Base-by-base conservation (phyloP, 257 asterid genomes). In the Parsonsia alboflavescens region DNA sequence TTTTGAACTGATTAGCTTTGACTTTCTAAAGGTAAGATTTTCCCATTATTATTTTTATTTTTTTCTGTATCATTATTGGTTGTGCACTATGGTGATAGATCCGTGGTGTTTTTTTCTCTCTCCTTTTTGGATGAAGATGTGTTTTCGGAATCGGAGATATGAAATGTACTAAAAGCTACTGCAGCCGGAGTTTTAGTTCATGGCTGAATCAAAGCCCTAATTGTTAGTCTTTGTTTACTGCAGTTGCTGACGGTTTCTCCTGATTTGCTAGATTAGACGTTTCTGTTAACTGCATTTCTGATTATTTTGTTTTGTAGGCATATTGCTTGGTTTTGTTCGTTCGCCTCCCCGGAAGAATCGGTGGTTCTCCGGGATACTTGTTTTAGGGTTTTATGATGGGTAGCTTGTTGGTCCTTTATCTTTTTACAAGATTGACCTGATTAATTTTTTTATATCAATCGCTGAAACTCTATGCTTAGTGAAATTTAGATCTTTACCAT, bases 331-430 rank as follows among this genome's bases (percentile, higher is more conserved):
- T 41, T 74, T 10, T 52, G 57, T 72, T 66, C 54, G 21, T 59
- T 19, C 11, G 28, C 30, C 39, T 72, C 73, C 77, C 53, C 68
- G 62, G 75, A 16, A 24, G 50, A 57, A 46, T 21, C 16, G 49
- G 72, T 64, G 42, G 58, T 54, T 72, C 74, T 68, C 33, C 52
- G 59, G 52, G 82, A 58, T 62, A 73, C 80, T 56, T 63, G 70
- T 59, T 78, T 62, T 77, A 58, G 73, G 73, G 74, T 50, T 78
- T 58, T 73, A 16, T 68, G 54, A 19, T 56, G 73, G 62, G 39
- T 62, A 71, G 73, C 30, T 72, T 56, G 45, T 17, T 30, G 15
- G 8, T 36, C 44, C 21, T 72, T 7, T 48, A 36, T 30, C 6
- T 61, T 41, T 58, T 17, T 67, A 10, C 52, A 21, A 10, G 26